Percentiles rank a stretch among this genome's conserved stretches.
Evolutionary conservation across 148 eudicot genomes (phyloP).

Genomic region (Fagopyrum esculentum): DNA sequence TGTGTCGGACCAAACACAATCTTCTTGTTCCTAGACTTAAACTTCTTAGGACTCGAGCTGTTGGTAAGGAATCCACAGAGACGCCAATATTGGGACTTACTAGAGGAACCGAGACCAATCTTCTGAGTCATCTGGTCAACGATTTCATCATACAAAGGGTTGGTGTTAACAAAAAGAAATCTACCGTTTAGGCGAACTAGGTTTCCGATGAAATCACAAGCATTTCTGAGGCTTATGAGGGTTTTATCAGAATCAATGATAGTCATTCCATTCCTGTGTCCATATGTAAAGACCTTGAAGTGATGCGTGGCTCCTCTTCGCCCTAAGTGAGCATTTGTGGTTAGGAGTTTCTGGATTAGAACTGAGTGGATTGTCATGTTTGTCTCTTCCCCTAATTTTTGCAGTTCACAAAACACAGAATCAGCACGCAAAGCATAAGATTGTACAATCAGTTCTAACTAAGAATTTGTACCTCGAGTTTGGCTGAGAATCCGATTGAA

Average conservation of each 20-base stretch:
- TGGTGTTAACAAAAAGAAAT: slow-evolving; percentile 85
- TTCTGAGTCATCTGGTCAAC: slow-evolving; percentile 53
- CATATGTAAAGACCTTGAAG: slow-evolving; percentile 66
- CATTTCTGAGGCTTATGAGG: slow-evolving; percentile 71
- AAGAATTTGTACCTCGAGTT: no score
- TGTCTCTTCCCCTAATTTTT: neutral
- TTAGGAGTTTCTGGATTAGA: slow-evolving; percentile 70
- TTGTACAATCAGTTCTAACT: no score
- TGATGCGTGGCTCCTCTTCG: slow-evolving; percentile 59
- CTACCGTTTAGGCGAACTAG: slow-evolving; percentile 39
- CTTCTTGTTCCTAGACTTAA: slow-evolving; percentile 63
- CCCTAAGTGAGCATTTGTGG: slow-evolving; percentile 70
- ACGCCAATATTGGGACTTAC: slow-evolving; percentile 51
- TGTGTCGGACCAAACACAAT: slow-evolving; percentile 37
- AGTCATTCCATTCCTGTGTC: slow-evolving; percentile 49
- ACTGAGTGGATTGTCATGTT: slow-evolving; percentile 71
- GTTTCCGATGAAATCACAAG: slow-evolving; percentile 58
- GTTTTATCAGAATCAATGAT: slow-evolving; percentile 87
- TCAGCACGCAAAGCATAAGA: neutral
- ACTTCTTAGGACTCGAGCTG: slow-evolving; percentile 63
- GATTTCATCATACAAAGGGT: slow-evolving; percentile 62
- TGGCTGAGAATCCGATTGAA: no score
- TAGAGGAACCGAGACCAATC: slow-evolving; percentile 35
- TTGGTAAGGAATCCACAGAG: slow-evolving; percentile 74
- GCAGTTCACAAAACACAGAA: neutral